Base-by-base conservation (phyloP, 2,329 filamentous ascomycete genomes). In the Ramichloridium luteum region DNA sequence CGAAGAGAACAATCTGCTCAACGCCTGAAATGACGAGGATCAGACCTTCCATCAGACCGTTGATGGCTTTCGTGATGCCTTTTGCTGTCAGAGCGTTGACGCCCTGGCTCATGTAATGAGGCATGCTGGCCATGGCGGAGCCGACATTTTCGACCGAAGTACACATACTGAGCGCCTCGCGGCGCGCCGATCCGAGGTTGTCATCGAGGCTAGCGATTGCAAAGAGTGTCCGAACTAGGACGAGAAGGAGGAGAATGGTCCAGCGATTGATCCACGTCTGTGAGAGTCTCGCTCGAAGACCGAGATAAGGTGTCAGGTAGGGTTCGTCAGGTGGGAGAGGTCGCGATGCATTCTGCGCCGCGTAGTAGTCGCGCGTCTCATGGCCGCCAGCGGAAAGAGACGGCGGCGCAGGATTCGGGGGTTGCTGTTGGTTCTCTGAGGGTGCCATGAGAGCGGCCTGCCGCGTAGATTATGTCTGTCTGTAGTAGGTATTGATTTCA, bases 261-360 rank as follows among this genome's bases (percentile, higher is more conserved):
- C 90, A 98, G 58, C 82, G 74, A 65, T 98, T 96, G 63, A 98
- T 77, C 85, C 88, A 94, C 57, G 92, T 71, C 65, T 98, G 90
- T 31, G 90, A 96, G 49, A 96, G 70, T 50, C 86, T 78, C 48
- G 88, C 78, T 51, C 77, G 75, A 52, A 94, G 74, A 48, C 86
- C 85, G 41, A 98, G 80, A 57, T 96, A 96, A 40, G 90, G 88
- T 42, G 85, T 94, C 51, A 80, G 70, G 53, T 73, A 73, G 55
- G 72, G 72, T 57, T 74, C 70, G 41, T 80, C 76, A 55, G 73
- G 68, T 52, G 66, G 58, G 54, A 62, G 54, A 58, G 68, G 65
- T 61, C 68, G 67, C 58, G 69, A 57, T 63, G 54, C 58, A 51
- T 64, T 64, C 56, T 68, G 64, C 43, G 60, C 54, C 54, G 60